phyloP scores from a whole-genome alignment of 441 rosid species.

The Adansonia rubrostipa region DNA sequence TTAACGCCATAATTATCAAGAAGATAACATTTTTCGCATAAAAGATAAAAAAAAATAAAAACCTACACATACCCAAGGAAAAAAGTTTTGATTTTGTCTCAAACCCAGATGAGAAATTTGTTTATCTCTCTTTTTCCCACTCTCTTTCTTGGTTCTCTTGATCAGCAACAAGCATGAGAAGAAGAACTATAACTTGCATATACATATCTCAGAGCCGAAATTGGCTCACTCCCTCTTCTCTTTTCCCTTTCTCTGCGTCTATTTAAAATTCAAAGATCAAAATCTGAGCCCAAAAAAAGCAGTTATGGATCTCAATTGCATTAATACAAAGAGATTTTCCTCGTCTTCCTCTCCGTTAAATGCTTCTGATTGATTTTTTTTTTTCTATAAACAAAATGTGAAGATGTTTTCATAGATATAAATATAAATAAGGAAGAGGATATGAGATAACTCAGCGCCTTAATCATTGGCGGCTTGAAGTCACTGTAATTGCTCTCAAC shows the following conservation, averaged over 20 bases:
- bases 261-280: conserved; percentile 6
- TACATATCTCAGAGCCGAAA: conserved; percentile 28
- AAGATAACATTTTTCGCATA: not conserved
- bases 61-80: not conserved
- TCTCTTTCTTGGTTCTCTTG: conserved; percentile 29
- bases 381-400: not conserved
- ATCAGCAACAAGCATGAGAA: conserved; percentile 13
- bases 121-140: conserved; percentile 44
- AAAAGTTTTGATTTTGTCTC: not conserved
- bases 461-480: conserved; percentile 10
- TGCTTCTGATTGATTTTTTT: not conserved
- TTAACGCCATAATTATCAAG: not conserved
- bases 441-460: not conserved
- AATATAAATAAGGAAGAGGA: not conserved
- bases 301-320: conserved; percentile 3
- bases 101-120: not conserved
- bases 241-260: not conserved
- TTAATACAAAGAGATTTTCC: not conserved
- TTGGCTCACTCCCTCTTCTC: conserved; percentile 7
- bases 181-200: not conserved
- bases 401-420: not conserved
- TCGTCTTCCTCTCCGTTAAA: not conserved
- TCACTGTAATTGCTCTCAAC: not conserved
- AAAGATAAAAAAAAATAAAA: not conserved
- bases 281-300: not conserved